These are phyloP conservation scores for Penicillium sp. DNA, from an alignment of 2,329 filamentous ascomycete species.

Conservation along the genomic window DNA sequence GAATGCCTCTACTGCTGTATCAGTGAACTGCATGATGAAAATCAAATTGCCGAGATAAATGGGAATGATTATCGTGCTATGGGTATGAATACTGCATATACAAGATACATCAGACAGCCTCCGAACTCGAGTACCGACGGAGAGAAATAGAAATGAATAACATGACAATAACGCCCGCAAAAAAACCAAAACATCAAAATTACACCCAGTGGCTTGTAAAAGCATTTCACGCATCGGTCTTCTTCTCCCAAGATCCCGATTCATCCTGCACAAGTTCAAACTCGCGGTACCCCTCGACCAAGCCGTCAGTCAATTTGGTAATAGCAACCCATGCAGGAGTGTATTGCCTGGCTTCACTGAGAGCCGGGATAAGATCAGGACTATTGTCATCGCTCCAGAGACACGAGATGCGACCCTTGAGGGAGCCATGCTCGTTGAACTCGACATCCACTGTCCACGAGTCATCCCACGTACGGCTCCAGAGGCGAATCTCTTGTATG, in stretches of 20 bases:
- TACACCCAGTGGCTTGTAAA: background rate
- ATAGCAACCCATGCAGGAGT: constrained; percentile 80
- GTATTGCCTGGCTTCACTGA: constrained; percentile 79
- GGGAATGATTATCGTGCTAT: constrained; percentile 6
- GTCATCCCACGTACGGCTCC: constrained; percentile 79
- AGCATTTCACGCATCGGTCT: background rate
- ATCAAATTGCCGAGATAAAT: background rate
- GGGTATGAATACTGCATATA: constrained; percentile 8
- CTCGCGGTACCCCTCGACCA: constrained; percentile 79
- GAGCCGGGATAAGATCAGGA: constrained; percentile 74
- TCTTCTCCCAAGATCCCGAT: constrained; percentile 11
- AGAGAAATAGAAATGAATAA: background rate
- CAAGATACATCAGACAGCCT: background rate
- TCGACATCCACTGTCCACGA: constrained; percentile 77
- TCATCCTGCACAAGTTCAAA: constrained; percentile 58
- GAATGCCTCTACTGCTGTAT: background rate
- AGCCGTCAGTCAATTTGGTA: constrained; percentile 75
- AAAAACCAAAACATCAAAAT: background rate
- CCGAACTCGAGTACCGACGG: background rate
- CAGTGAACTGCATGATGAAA: background rate
- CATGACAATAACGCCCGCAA: constrained; percentile 6
- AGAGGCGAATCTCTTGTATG: constrained; percentile 73
- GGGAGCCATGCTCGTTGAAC: constrained; percentile 45
- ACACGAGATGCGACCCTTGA: constrained; percentile 75
- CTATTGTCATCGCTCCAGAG: constrained; percentile 87